These are phyloP conservation scores for Juncus inflexus DNA, from an alignment of 176 grass and related monocot species.

Conservation along the genomic window DNA sequence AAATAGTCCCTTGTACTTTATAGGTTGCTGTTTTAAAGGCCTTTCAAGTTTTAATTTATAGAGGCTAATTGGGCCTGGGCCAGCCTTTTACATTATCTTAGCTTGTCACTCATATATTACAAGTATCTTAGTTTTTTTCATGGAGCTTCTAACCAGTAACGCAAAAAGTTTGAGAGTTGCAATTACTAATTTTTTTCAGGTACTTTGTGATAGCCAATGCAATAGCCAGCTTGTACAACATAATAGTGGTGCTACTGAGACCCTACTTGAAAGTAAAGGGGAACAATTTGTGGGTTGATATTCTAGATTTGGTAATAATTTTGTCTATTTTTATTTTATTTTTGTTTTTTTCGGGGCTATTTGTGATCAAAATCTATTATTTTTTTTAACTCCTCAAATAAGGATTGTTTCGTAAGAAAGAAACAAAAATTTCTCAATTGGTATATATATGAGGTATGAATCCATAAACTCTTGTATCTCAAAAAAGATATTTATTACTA, in stretches of 20 bases:
- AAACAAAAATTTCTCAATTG: too few species aligned
- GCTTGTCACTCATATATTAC: background rate
- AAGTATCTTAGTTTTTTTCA: background rate
- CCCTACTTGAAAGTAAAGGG: constrained; percentile 30
- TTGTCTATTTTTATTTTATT: background rate
- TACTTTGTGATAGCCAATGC: constrained; percentile 69
- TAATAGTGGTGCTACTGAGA: constrained; percentile 35
- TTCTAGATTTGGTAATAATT: constrained; percentile 49
- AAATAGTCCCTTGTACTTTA: background rate
- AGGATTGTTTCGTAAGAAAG: too few species aligned
- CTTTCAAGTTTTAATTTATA: background rate
- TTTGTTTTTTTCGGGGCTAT: constrained; percentile 2
- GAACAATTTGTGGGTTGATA: constrained; percentile 32
- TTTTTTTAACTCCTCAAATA: too few species aligned
- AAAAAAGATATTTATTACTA: too few species aligned
- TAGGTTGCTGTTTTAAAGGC: background rate
- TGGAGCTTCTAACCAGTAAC: background rate
- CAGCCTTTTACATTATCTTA: too few species aligned
- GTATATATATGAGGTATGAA: too few species aligned
- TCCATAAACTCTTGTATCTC: too few species aligned
- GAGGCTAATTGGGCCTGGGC: too few species aligned
- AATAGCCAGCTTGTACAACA: constrained; percentile 44
- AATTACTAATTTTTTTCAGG: constrained; percentile 33
- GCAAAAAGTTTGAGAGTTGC: background rate
- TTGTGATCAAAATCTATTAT: background rate